Evolutionary conservation across 176 grass and related monocot species (phyloP).

Genomic region (Avena insularis): DNA sequence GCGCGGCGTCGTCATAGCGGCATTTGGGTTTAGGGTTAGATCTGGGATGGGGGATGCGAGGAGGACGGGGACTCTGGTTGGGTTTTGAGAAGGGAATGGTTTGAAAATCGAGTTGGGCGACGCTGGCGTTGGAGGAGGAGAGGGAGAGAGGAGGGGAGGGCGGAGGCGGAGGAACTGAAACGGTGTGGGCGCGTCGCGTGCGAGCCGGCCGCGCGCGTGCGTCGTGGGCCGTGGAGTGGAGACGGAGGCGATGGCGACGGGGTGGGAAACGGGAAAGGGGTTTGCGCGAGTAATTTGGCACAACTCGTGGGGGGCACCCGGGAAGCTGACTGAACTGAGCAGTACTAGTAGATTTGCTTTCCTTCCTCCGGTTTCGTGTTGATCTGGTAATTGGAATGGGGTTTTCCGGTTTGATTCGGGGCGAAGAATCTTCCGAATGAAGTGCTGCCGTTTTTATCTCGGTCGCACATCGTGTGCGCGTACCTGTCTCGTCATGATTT

Average conservation of each 20-base stretch:
- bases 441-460: not conserved
- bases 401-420: not conserved
- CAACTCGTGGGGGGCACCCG: not conserved
- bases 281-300: conserved; percentile 19
- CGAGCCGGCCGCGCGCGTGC: not conserved
- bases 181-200: not conserved
- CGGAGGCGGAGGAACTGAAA: conserved; percentile 26
- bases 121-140: conserved; percentile 17
- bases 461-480: not conserved
- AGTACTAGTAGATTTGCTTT: not conserved
- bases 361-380: not conserved
- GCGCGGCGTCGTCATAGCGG: conserved; percentile 62
- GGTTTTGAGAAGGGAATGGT: conserved; percentile 43
- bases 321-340: not conserved
- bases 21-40: conserved; percentile 61
- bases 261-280: conserved; percentile 15
- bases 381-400: not conserved
- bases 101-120: conserved; percentile 48
- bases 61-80: not conserved
- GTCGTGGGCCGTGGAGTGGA: not conserved
- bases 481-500: not conserved
- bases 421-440: not conserved
- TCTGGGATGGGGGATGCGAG: conserved; percentile 26
- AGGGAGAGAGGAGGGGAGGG: not conserved
- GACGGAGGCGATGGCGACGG: not conserved